Evolutionary conservation across 2,329 filamentous ascomycete species (phyloP), one percentile per base, ranked within the genome.

Genomic region (Penicillium sp.): DNA sequence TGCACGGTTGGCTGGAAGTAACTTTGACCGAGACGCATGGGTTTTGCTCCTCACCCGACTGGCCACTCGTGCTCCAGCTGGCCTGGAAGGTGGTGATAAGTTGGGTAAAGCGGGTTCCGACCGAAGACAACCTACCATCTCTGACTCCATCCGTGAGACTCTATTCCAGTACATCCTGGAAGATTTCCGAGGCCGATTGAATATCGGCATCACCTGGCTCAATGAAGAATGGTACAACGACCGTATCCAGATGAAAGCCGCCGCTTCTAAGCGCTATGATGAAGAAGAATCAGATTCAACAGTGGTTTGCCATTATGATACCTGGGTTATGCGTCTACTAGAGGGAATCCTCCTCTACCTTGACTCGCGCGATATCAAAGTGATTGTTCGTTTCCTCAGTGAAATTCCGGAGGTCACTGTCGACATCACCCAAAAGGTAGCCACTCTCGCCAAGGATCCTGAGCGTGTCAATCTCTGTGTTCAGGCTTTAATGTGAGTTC

Each of bases 141-240:
- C 83, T 65, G 84, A 90, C 68, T 83, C 83, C 6, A 92, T 98
- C 63, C 86, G 95, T 52, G 89, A 96, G 65, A 83, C 86, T 8
- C 79, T 99, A 1, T 95, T 92, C 75, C 83, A 85, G 53, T 97
- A 96, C 72, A 85, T 98, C 48, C 85, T 98, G 61, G 92, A 96
- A 62, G 93, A 98, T 71, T 99, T 96, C 77, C 87, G 93, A 54
- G 88, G 85, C 61, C 88, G 95, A 44, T 93, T 98, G 61, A 93
- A 96, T 65, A 85, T 95, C 23, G 93, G 92, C 1, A 92, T 98
- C 51, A 88, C 89, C 8, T 99, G 95, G 95, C 82, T 99, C 16
- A 96, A 89, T 67, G 95, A 99, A 74, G 95, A 99, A 76, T 99
- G 95, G 93, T 98, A 96, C 75, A 96, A 93, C 67, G 93, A 98